phyloP scores from a whole-genome alignment of 2,329 filamentous ascomycete species.

The Trichoderma afroharzianum region DNA sequence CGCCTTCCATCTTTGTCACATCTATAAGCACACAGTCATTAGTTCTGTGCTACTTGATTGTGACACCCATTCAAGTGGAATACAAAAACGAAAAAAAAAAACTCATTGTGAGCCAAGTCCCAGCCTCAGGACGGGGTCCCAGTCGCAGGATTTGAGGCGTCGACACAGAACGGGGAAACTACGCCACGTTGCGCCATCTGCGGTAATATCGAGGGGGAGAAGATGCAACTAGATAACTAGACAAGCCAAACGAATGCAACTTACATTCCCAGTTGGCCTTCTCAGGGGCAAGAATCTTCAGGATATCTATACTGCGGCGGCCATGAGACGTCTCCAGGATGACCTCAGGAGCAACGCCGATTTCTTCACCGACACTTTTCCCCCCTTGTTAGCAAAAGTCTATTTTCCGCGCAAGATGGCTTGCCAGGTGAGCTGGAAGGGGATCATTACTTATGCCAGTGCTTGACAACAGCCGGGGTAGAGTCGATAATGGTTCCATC shows the following conservation, averaged over 20 bases:
- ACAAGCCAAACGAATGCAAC: constrained; percentile 34
- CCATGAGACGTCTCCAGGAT: constrained; percentile 93
- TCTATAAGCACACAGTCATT: constrained; percentile 50
- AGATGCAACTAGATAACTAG: not conserved
- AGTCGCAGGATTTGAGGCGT: not conserved
- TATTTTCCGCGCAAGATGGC: not conserved
- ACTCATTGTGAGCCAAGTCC: not conserved
- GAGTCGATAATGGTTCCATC: constrained; percentile 83
- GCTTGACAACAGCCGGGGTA: constrained; percentile 70
- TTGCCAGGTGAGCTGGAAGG: not conserved
- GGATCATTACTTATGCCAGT: constrained; percentile 63
- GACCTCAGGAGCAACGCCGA: constrained; percentile 76
- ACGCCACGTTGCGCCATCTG: not conserved
- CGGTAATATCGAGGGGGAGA: not conserved
- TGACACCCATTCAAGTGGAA: not conserved
- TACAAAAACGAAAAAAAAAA: too few relatives aligned
- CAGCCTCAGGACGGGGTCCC: not conserved
- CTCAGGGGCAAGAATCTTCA: constrained; percentile 73
- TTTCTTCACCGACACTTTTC: constrained; percentile 69
- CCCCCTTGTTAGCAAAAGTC: not conserved
- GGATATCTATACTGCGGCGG: constrained; percentile 79
- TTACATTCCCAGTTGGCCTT: constrained; percentile 92
- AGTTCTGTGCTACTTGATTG: not conserved
- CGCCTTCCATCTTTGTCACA: constrained; percentile 71
- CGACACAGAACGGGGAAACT: not conserved